Conservation (phyloP, 169 alveolate species). For the Perkinsus marinus region DNA sequence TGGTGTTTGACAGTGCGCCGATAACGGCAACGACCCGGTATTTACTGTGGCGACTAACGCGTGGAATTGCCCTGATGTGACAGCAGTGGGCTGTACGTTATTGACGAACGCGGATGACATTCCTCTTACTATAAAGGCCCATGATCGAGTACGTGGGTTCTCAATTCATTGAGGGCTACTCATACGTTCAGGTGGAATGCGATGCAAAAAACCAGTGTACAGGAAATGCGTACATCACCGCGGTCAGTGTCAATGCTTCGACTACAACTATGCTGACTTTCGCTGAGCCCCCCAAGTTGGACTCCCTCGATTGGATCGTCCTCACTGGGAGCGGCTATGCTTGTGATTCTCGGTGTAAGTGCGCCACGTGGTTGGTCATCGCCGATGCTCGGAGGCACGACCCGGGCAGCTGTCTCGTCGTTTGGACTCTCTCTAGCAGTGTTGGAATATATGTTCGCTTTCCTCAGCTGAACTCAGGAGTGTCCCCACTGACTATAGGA, state of each 20-base stretch:
- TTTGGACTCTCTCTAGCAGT: too few relatives aligned
- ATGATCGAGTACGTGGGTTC: neutral
- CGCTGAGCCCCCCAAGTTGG: neutral
- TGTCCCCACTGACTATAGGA: too few relatives aligned
- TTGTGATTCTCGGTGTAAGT: neutral
- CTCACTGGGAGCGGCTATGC: neutral
- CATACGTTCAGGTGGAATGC: neutral
- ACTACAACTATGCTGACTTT: neutral
- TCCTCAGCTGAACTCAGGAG: too few relatives aligned
- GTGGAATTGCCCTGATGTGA: neutral
- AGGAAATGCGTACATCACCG: neutral
- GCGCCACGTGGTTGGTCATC: neutral
- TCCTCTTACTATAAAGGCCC: neutral
- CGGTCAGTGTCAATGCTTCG: neutral
- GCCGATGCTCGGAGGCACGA: neutral
- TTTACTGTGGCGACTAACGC: neutral
- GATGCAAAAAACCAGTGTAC: neutral
- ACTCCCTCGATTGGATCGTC: neutral
- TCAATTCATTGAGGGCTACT: neutral
- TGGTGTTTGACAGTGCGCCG: neutral
- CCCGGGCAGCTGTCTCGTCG: too few relatives aligned
- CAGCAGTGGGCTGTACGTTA: neutral
- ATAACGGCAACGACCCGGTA: neutral
- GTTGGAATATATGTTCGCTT: too few relatives aligned
- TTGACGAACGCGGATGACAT: neutral